Evolutionary conservation across 345 rosid species (phyloP).

Genomic region (Salix purpurea): DNA sequence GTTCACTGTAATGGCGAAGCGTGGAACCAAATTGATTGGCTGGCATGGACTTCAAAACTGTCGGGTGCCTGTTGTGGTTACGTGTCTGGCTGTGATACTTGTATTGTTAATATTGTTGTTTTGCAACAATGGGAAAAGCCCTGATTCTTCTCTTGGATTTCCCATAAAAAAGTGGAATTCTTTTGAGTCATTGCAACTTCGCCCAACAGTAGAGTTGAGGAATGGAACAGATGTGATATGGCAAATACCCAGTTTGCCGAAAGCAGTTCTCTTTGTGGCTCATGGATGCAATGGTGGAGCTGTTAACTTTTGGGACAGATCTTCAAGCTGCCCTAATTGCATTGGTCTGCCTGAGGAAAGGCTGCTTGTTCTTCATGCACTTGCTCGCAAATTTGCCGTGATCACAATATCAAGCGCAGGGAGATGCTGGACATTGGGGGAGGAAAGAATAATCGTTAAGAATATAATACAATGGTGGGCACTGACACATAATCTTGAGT

Average conservation of each 20-base stretch:
- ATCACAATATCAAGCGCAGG: constrained; percentile 64
- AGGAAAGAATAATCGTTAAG: constrained; percentile 51
- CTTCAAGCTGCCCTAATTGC: constrained; percentile 57
- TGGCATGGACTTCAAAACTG: constrained; percentile 34
- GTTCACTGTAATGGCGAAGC: constrained; percentile 58
- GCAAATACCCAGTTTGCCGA: constrained; percentile 73
- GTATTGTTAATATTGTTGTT: constrained; percentile 30
- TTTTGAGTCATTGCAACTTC: constrained; percentile 33
- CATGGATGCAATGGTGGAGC: constrained; percentile 92
- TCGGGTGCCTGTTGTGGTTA: constrained; percentile 21
- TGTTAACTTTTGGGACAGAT: constrained; percentile 75
- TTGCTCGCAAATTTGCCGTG: constrained; percentile 56
- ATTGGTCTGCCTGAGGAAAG: constrained; percentile 84
- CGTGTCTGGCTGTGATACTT: constrained; percentile 29
- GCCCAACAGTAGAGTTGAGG: constrained; percentile 52
- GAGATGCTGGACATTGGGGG: constrained; percentile 66
- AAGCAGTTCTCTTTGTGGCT: constrained; percentile 75
- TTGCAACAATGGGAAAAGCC: constrained; percentile 21
- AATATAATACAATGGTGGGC: constrained; percentile 61
- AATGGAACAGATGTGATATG: constrained; percentile 74
- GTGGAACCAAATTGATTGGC: constrained; percentile 36
- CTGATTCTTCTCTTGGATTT: constrained; percentile 14
- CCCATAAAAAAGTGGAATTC: constrained; percentile 32
- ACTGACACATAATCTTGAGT: constrained; percentile 43
- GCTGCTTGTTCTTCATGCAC: constrained; percentile 54